Evolutionary conservation across 306 rosid species (phyloP), one percentile per base, ranked within the genome.

Genomic region (Boehmeria nivea): DNA sequence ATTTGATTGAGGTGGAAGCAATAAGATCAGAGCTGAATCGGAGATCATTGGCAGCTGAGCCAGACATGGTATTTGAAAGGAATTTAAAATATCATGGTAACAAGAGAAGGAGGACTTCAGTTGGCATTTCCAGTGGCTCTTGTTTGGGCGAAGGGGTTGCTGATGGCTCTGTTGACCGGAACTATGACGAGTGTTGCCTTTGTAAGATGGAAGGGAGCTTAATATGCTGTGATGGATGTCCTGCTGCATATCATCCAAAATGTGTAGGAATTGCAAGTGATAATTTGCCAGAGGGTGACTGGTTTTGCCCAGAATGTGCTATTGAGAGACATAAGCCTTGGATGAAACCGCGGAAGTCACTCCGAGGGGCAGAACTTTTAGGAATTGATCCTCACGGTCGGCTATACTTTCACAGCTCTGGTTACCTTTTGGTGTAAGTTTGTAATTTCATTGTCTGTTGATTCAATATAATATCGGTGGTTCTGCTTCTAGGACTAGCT

Each of bases 161-260:
- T 62, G 94, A 73, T 74, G 84, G 71, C 57, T 37, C 73, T 64
- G 73, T 75, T 63, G 99, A 91, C 76, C 72, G 85, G 93, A 91
- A 91, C 74, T 83, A 86, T 63, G 99, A 91, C 54, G 99, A 93
- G 46, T 93, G 99, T 67, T 93, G 86, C 67, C 94, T 91, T 43
- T 93, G 99, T 69, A 93, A 85, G 81, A 87, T 93, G 99, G 99
- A 93, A 54, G 99, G 99, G 45, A 87, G 28, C 76, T 81, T 93
- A 69, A 87, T 93, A 77, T 93, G 99, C 74, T 93, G 99, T 67
- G 99, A 93, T 75, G 99, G 99, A 27, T 93, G 99, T 59, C 99
- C 99, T 63, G 94, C 96, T 69, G 99, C 99, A 60, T 93, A 78
- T 67, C 99, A 93, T 76, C 84, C 94, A 51, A 85, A 65, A 75